Base-by-base conservation (phyloP, 176 grass and related monocot genomes). In the Oryza longistaminata region DNA sequence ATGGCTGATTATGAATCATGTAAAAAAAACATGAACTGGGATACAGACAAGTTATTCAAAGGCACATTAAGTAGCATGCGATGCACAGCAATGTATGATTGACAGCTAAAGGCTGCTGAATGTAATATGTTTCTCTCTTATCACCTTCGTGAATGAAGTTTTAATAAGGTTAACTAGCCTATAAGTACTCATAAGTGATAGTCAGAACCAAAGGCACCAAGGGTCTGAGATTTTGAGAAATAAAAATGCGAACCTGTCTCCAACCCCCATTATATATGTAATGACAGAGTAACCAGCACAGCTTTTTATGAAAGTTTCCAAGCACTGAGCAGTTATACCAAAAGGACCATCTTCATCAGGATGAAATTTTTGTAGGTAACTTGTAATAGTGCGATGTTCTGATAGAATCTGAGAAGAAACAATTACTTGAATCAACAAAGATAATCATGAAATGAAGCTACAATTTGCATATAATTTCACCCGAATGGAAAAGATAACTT, bases 281-380 rank as follows among this genome's bases (percentile, higher is more conserved):
- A 99, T 95, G 83, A 95, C 93, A 83, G 93, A 98, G 80, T 98
- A 98, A 31, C 96, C 96, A 17, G 93, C 93, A 65, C 91, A 98
- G 50, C 91, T 94, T 85, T 98, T 93, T 66, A 95, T 99, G 83
- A 92, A 95, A 71, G 88, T 94, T 86, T 98, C 96, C 61, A 98
- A 91, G 53, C 93, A 98, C 84, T 95, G 93, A 44, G 88, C 91
- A 34, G 96, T 95, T 89, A 99, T 92, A 89, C 96, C 89, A 78
- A 95, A 95, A 71, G 96, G 93, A 58, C 88, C 89, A 85, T 99
- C 93, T 85, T 95, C 88, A 4, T 92, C 96, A 68, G 89, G 93
- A 74, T 98, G 93, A 60, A 95, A 95, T 53, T 88, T 90, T 66
- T 99, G 96, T 69, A 95, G 78, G 87, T 90, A 99, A 78, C 86